These are phyloP conservation scores for Fusarium xyrophilum DNA, from an alignment of 2,329 filamentous ascomycete genomes.

Conservation along the genomic window DNA sequence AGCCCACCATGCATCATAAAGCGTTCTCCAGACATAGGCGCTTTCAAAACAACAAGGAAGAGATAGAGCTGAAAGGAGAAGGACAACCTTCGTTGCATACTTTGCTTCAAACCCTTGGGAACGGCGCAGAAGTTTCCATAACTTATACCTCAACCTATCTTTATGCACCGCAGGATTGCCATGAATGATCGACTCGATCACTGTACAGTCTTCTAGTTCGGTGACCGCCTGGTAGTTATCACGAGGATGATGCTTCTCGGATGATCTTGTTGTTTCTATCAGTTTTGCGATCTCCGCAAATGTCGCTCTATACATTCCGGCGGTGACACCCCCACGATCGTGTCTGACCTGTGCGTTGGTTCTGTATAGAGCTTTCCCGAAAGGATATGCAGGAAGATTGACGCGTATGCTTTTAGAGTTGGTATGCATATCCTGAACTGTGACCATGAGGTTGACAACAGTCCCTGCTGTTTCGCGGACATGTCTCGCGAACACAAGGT, in stretches of 20 bases:
- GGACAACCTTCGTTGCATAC: slow-evolving; percentile 63
- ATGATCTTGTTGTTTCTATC: slow-evolving; percentile 53
- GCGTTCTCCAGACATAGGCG: slow-evolving; percentile 58
- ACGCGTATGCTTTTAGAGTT: slow-evolving; percentile 50
- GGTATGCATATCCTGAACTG: slow-evolving; percentile 57
- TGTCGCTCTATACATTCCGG: slow-evolving; percentile 56
- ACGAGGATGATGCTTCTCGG: slow-evolving; percentile 43
- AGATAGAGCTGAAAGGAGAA: slow-evolving; percentile 59
- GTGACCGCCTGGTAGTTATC: slow-evolving; percentile 34
- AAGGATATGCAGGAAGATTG: slow-evolving; percentile 61
- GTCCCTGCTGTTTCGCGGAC: slow-evolving; percentile 59
- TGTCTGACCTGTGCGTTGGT: slow-evolving; percentile 65
- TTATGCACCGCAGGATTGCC: slow-evolving; percentile 45
- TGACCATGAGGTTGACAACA: slow-evolving; percentile 55
- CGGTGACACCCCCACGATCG: slow-evolving; percentile 64
- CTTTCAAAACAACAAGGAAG: slow-evolving; percentile 60
- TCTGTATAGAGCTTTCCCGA: slow-evolving; percentile 59
- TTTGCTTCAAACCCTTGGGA: slow-evolving; percentile 65
- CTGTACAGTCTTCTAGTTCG: slow-evolving; percentile 44
- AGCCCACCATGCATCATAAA: slow-evolving; percentile 64
- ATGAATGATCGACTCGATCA: slow-evolving; percentile 50
- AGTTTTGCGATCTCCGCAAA: slow-evolving; percentile 53
- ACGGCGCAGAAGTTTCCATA: slow-evolving; percentile 59
- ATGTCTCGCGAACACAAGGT: slow-evolving; percentile 63
- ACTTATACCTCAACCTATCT: slow-evolving; percentile 52